phyloP scores from a whole-genome alignment of 164 flowering plant genomes.

The Kingdonia uniflora region DNA sequence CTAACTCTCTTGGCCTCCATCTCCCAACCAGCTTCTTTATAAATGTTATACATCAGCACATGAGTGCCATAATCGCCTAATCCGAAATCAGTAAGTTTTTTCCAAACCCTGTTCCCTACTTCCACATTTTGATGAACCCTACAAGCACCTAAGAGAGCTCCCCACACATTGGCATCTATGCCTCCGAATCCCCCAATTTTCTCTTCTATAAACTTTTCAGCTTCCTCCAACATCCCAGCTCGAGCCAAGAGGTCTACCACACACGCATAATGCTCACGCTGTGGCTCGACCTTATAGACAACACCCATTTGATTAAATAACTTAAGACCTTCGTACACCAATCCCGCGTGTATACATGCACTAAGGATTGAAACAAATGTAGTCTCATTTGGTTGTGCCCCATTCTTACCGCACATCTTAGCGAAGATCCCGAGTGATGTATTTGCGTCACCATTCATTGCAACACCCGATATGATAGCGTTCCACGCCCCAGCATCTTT shows the following conservation, averaged over 20 bases:
- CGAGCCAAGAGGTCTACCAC: no score
- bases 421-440: conserved; percentile 39
- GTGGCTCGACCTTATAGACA: conserved; percentile 26
- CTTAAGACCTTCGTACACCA: conserved; percentile 37
- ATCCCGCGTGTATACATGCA: conserved; percentile 52
- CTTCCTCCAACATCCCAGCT: conserved; percentile 46
- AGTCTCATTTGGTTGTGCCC: conserved; percentile 41
- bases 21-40: conserved; percentile 50
- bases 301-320: conserved; percentile 41
- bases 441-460: conserved; percentile 40
- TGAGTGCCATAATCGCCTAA: conserved; percentile 37
- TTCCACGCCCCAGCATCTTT: conserved; percentile 64
- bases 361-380: conserved; percentile 49
- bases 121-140: conserved; percentile 40
- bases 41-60: conserved; percentile 45
- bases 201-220: conserved; percentile 42
- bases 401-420: conserved; percentile 26
- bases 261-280: no score
- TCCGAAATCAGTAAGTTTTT: conserved; percentile 26
- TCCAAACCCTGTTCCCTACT: conserved; percentile 41
- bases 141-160: conserved; percentile 58
- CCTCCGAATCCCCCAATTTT: conserved; percentile 32
- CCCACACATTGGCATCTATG: conserved; percentile 57
- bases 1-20: conserved; percentile 37
- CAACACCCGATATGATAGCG: conserved; percentile 52